phyloP scores from a whole-genome alignment of 768 basidiomycete species.

The Naematelia aurantialba region DNA sequence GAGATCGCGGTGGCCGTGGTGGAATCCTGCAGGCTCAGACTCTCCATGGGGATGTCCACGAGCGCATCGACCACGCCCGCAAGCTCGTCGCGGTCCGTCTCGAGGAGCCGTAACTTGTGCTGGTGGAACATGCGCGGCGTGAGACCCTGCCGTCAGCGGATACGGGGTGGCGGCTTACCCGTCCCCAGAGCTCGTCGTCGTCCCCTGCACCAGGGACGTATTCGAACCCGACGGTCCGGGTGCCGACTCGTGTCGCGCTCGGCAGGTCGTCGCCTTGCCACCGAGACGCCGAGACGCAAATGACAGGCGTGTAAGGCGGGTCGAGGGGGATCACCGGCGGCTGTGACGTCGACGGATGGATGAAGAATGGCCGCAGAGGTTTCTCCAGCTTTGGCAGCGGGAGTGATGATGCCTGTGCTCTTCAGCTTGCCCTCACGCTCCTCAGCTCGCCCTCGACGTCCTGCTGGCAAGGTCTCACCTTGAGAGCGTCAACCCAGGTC shows the following conservation, averaged over 20 bases:
- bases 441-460: too few relatives aligned
- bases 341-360: constrained; percentile 66
- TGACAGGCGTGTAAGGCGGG: constrained; percentile 56
- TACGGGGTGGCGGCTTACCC: constrained; percentile 54
- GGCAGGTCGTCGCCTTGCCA: constrained; percentile 54
- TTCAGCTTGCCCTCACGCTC: constrained; percentile 6
- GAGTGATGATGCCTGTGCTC: constrained; percentile 66
- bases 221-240: constrained; percentile 64
- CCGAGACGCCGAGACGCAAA: constrained; percentile 83
- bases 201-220: constrained; percentile 95
- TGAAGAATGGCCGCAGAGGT: constrained; percentile 82
- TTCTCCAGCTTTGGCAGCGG: constrained; percentile 58
- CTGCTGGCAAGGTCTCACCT: constrained; percentile 55
- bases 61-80: constrained; percentile 49
- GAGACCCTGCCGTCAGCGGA: constrained; percentile 58
- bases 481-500: constrained; percentile 65
- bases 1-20: background rate
- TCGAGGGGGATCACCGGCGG: constrained; percentile 53
- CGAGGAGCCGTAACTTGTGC: constrained; percentile 57
- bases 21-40: background rate
- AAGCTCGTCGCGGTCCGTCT: constrained; percentile 56
- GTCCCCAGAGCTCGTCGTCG: constrained; percentile 86
- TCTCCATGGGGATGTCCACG: constrained; percentile 7
- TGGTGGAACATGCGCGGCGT: constrained; percentile 71
- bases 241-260: constrained; percentile 20